Conservation (phyloP, 2,329 filamentous ascomycete species). For the Fusarium tricinctum region DNA sequence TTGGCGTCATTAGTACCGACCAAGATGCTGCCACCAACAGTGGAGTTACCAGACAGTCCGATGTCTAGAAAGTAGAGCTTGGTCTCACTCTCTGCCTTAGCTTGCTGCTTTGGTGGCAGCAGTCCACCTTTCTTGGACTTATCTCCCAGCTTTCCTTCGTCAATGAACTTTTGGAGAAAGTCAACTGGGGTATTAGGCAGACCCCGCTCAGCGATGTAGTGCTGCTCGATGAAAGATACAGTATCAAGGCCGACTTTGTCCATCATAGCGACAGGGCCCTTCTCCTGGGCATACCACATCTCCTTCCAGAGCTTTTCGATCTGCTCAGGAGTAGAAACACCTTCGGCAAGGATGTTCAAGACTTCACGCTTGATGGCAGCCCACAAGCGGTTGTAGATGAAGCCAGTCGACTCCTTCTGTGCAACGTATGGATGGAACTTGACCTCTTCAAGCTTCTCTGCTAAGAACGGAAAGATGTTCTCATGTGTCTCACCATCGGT, state of each 20-base stretch:
- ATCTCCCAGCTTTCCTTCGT: conserved; percentile 5
- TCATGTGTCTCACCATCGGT: conserved; percentile 5
- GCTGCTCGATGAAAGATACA: conserved; percentile 21
- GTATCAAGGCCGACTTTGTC: conserved; percentile 21
- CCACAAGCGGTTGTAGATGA: conserved; percentile 21
- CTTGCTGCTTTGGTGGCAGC: not conserved
- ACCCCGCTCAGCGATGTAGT: conserved; percentile 10
- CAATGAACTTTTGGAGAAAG: conserved; percentile 18
- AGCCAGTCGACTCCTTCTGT: conserved; percentile 22
- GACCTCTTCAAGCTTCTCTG: not conserved
- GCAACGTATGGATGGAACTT: conserved; percentile 14
- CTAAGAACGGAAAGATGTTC: conserved; percentile 9
- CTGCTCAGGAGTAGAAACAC: conserved; percentile 1
- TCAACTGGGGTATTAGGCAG: conserved; percentile 7
- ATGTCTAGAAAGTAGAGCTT: conserved; percentile 13
- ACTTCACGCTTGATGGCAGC: conserved; percentile 25
- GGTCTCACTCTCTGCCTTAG: accelerated
- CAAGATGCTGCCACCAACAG: not conserved
- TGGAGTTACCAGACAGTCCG: accelerated
- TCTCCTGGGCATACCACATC: conserved; percentile 16
- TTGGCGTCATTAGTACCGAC: not conserved
- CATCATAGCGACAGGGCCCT: conserved; percentile 16
- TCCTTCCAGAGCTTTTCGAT: conserved; percentile 16
- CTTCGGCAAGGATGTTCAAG: not conserved
- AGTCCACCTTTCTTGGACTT: conserved; percentile 17